phyloP scores from a whole-genome alignment of 768 basidiomycete species.

The Boletus barrowsii region DNA sequence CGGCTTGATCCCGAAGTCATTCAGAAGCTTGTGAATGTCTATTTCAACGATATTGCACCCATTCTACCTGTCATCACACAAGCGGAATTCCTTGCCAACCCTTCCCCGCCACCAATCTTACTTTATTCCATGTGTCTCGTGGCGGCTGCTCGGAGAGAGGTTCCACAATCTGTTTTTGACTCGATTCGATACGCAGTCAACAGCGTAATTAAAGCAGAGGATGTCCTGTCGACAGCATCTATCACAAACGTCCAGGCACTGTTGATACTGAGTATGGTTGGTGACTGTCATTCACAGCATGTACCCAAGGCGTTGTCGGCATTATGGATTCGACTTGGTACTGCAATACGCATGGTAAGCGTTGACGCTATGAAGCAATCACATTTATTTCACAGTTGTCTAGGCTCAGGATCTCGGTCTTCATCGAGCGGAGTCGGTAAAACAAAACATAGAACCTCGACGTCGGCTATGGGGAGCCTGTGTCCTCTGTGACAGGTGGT shows the following conservation, averaged over 20 bases:
- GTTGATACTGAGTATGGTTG: constrained; percentile 81
- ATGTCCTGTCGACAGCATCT: constrained; percentile 83
- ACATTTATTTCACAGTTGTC: constrained; percentile 13
- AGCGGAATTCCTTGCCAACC: constrained; percentile 77
- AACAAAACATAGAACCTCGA: constrained; percentile 79
- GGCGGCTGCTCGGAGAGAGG: constrained; percentile 80
- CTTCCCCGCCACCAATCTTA: constrained; percentile 74
- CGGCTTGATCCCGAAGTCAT: constrained; percentile 76
- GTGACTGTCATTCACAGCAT: constrained; percentile 87
- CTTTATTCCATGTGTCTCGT: constrained; percentile 94
- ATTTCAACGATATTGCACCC: constrained; percentile 88
- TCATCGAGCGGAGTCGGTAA: constrained; percentile 87
- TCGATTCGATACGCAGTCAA: constrained; percentile 87
- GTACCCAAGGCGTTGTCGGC: constrained; percentile 84
- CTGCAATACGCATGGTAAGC: constrained; percentile 88
- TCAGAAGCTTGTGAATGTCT: constrained; percentile 83
- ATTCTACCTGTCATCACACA: constrained; percentile 86
- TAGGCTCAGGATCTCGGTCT: constrained; percentile 96
- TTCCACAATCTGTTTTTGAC: constrained; percentile 85
- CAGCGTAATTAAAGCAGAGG: constrained; percentile 80
- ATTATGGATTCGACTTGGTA: constrained; percentile 81
- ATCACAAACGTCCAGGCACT: constrained; percentile 87
- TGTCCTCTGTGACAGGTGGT: constrained; percentile 94
- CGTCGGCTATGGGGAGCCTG: constrained; percentile 93
- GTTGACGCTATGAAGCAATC: constrained; percentile 2